Conservation (phyloP, 768 basidiomycete genomes). For the Tremella fuciformis region DNA sequence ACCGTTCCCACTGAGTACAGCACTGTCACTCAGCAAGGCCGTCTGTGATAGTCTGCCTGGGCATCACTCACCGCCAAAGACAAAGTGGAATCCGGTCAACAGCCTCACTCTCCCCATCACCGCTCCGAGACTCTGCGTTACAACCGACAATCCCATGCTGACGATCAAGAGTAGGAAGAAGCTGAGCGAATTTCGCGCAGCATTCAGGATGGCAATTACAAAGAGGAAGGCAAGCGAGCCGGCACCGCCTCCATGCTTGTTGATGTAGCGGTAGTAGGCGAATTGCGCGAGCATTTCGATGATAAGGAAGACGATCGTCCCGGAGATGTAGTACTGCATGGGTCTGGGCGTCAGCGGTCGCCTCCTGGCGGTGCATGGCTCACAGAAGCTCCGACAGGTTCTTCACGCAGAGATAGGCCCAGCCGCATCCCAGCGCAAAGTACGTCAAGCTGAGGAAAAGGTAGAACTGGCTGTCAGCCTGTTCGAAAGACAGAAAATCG, state of each 20-base stretch:
- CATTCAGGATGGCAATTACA: slow-evolving; percentile 86
- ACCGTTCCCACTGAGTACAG: slow-evolving; percentile 94
- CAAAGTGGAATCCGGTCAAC: slow-evolving; percentile 78
- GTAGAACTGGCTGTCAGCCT: slow-evolving; percentile 66
- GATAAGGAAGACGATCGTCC: slow-evolving; percentile 76
- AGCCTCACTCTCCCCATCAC: slow-evolving; percentile 81
- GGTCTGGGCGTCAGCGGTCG: slow-evolving; percentile 16
- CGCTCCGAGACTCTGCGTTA: slow-evolving; percentile 77
- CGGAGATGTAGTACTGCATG: slow-evolving; percentile 81
- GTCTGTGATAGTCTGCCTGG: not conserved
- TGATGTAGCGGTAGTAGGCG: slow-evolving; percentile 94
- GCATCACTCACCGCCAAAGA: slow-evolving; percentile 77
- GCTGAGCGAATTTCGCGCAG: slow-evolving; percentile 83
- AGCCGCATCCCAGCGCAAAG: slow-evolving; percentile 62
- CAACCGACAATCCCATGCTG: slow-evolving; percentile 85
- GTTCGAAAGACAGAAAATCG: not conserved
- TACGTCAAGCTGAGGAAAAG: slow-evolving; percentile 80
- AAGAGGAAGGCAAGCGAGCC: slow-evolving; percentile 76
- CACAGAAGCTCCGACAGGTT: slow-evolving; percentile 80
- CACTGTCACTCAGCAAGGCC: slow-evolving; percentile 55
- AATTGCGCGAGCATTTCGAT: slow-evolving; percentile 91
- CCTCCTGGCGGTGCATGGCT: slow-evolving; percentile 32
- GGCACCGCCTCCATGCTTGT: slow-evolving; percentile 55
- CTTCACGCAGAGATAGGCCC: slow-evolving; percentile 80
- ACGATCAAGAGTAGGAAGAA: slow-evolving; percentile 95